Conservation (phyloP, 495 filamentous ascomycete genomes). For the Tuber calosporum region DNA sequence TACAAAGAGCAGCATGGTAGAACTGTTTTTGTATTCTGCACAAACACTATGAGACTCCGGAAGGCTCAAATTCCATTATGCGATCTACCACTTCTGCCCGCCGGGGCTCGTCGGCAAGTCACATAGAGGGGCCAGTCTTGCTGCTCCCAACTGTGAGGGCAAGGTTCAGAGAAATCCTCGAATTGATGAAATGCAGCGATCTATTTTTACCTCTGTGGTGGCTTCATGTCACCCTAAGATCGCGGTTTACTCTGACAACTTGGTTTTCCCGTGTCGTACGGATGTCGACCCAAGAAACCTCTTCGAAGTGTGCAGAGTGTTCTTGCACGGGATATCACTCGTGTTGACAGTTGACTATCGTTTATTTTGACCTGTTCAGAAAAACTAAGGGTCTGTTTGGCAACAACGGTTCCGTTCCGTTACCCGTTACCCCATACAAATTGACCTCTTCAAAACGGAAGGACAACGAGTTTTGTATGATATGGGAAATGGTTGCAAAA, state of each 20-base stretch:
- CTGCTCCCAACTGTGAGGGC: too few species aligned
- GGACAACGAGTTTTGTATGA: too few species aligned
- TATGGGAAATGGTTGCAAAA: too few species aligned
- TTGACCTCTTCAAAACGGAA: too few species aligned
- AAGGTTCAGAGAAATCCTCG: neutral
- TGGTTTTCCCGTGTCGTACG: neutral
- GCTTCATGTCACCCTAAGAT: neutral
- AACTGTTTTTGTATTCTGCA: neutral
- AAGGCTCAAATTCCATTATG: too few species aligned
- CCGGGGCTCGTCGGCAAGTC: too few species aligned
- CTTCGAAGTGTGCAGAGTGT: accelerated
- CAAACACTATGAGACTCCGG: too few species aligned
- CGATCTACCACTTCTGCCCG: too few species aligned
- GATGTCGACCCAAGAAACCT: neutral
- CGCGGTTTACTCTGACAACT: neutral
- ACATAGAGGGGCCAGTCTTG: too few species aligned
- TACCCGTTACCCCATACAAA: too few species aligned
- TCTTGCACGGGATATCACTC: neutral
- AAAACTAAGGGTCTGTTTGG: too few species aligned
- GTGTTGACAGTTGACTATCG: neutral
- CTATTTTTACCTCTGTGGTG: neutral
- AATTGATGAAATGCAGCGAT: neutral
- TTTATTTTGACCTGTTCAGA: neutral
- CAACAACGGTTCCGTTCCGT: too few species aligned
- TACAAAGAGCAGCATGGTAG: neutral